A percentile compares a stretch with the other conserved stretches of the same genome.
Evolutionary conservation across 768 basidiomycete species (phyloP).

Genomic region (Kwoniella newhampshirensis): DNA sequence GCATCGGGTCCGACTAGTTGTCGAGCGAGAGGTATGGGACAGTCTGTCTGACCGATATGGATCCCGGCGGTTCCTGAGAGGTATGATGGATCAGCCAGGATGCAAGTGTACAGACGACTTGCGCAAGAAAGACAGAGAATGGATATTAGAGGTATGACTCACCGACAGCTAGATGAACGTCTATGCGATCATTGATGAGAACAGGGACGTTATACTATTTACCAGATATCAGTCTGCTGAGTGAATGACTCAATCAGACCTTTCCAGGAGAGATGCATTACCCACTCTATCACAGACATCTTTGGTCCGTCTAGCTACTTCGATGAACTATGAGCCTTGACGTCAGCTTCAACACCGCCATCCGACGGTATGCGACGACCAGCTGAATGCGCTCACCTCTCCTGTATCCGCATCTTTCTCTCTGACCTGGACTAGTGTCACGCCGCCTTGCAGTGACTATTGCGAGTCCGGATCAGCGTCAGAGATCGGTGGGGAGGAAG

Average conservation of each 20-base stretch:
- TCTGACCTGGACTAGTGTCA: conserved; percentile 83
- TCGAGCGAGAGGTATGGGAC: conserved; percentile 68
- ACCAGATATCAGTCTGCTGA: background rate
- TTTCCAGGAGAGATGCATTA: background rate
- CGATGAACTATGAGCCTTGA: conserved; percentile 63
- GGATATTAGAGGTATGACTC: conserved; percentile 49
- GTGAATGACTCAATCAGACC: too few species aligned
- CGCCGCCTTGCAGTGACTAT: conserved; percentile 79
- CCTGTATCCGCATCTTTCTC: conserved; percentile 80
- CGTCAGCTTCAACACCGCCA: too few species aligned
- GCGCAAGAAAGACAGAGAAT: background rate
- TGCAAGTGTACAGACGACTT: background rate
- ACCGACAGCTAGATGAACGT: conserved; percentile 75
- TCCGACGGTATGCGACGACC: too few species aligned
- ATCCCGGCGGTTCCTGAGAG: conserved; percentile 61
- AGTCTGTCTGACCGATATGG: conserved; percentile 86
- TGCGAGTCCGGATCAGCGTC: background rate
- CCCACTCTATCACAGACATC: conserved; percentile 63
- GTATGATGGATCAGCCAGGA: background rate
- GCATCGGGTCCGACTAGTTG: conserved; percentile 66
- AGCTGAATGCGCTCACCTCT: conserved; percentile 67
- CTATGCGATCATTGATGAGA: conserved; percentile 68
- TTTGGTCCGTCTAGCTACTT: conserved; percentile 70
- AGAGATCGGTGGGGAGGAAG: background rate
- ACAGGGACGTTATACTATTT: conserved; percentile 69